Percentiles rank a stretch among this genome's conserved stretches.
These are phyloP conservation scores for Magnolia officinalis DNA, from an alignment of 164 flowering plant species.

Conservation along the genomic window DNA sequence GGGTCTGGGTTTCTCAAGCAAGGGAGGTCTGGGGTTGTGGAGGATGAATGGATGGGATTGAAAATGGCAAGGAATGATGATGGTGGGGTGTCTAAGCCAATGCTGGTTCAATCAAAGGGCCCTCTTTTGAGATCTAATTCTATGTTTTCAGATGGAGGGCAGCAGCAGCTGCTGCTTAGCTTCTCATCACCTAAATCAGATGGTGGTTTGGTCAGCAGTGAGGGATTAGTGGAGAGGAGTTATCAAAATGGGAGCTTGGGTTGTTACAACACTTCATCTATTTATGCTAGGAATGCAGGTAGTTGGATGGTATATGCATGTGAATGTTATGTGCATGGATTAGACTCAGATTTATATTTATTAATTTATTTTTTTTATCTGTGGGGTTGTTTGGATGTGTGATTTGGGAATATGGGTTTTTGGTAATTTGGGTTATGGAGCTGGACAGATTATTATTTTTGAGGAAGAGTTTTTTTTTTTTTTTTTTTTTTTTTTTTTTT, in stretches of 20 bases:
- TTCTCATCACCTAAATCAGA: constrained; percentile 61
- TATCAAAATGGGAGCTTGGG: constrained; percentile 27
- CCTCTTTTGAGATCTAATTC: constrained; percentile 44
- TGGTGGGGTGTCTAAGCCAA: constrained; percentile 31
- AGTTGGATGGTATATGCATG: background rate
- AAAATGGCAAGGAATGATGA: constrained; percentile 52
- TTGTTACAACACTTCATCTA: constrained; percentile 26
- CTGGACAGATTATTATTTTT: no score
- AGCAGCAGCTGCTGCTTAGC: constrained; percentile 60
- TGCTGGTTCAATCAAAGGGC: constrained; percentile 35
- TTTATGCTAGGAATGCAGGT: constrained; percentile 58
- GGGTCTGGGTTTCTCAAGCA: constrained; percentile 53
- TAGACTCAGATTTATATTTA: background rate
- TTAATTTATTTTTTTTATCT: background rate
- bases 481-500: background rate
- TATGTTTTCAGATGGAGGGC: constrained; percentile 32
- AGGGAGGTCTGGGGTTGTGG: constrained; percentile 29
- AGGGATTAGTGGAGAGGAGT: constrained; percentile 12
- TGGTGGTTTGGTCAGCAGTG: constrained; percentile 13
- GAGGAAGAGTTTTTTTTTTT: background rate
- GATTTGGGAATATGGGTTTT: no score
- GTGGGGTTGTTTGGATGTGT: no score
- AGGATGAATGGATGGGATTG: constrained; percentile 55
- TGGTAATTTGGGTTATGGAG: no score
- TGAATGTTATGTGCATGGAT: background rate